These are phyloP conservation scores for Xylaria sp. DNA, from an alignment of 2,329 filamentous ascomycete species.

Conservation along the genomic window DNA sequence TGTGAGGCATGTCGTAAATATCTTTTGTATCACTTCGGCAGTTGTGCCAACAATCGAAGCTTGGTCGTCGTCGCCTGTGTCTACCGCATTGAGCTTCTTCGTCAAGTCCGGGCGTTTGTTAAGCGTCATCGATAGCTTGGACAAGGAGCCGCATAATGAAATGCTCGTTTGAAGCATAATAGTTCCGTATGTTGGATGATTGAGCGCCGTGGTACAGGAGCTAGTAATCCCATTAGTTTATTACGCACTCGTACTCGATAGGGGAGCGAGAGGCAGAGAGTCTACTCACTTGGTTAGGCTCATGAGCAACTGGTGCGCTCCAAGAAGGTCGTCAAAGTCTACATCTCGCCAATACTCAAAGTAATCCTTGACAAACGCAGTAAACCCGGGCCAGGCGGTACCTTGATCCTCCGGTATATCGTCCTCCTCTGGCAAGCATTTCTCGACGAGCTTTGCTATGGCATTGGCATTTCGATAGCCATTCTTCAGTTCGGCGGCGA, in stretches of 20 bases:
- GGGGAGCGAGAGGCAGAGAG: not conserved
- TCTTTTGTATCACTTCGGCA: conserved; percentile 88
- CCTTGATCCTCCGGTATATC: conserved; percentile 72
- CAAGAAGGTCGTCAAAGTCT: conserved; percentile 77
- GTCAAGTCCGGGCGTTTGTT: conserved; percentile 84
- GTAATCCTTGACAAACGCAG: conserved; percentile 83
- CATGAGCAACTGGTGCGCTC: conserved; percentile 79
- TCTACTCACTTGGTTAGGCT: conserved; percentile 76
- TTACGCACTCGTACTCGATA: conserved; percentile 2
- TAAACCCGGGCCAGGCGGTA: conserved; percentile 79
- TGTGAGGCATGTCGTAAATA: conserved; percentile 89
- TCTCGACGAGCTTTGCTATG: conserved; percentile 72
- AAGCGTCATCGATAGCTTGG: conserved; percentile 84
- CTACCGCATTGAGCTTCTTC: conserved; percentile 65
- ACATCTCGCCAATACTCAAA: conserved; percentile 84
- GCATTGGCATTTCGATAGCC: conserved; percentile 65
- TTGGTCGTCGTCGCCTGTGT: conserved; percentile 73
- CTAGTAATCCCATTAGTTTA: conserved; percentile 55
- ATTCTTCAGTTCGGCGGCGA: conserved; percentile 73
- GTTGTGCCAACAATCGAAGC: conserved; percentile 87
- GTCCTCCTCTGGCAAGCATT: conserved; percentile 71
- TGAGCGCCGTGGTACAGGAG: conserved; percentile 84
- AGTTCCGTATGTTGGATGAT: conserved; percentile 80
- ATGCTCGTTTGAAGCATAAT: conserved; percentile 87
- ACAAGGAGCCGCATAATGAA: conserved; percentile 81